These are phyloP conservation scores for Wickerhamomyces ciferrii DNA, from an alignment of 805 yeast species.

Conservation along the genomic window DNA sequence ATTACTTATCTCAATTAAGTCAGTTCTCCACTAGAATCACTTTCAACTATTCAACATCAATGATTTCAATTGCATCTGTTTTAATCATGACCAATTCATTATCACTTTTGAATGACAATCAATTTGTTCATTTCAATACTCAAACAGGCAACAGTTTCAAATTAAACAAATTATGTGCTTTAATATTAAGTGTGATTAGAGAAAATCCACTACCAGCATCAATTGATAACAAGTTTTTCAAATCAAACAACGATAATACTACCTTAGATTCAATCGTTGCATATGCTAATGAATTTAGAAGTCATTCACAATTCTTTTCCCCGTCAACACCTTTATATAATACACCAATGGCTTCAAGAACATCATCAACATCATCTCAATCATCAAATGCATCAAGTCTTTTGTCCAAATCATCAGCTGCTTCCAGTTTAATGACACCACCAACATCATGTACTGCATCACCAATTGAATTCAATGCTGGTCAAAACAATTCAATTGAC, in stretches of 20 bases:
- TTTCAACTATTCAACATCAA: conserved; percentile 39
- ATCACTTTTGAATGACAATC: conserved; percentile 22
- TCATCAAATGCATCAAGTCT: conserved; percentile 12
- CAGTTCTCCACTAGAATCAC: conserved; percentile 57
- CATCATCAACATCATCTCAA: conserved; percentile 18
- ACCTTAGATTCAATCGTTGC: conserved; percentile 8
- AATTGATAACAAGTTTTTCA: conserved; percentile 38
- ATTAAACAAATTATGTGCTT: conserved; percentile 16
- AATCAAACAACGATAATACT: conserved; percentile 19
- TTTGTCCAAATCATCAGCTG: conserved; percentile 10
- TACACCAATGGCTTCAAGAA: conserved; percentile 8
- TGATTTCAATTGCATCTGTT: conserved; percentile 48
- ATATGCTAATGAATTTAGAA: conserved; percentile 21
- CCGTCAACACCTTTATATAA: conserved; percentile 19
- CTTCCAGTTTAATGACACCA: conserved; percentile 4
- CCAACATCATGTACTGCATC: conserved; percentile 8
- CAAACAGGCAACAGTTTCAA: conserved; percentile 18
- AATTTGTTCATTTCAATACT: conserved; percentile 17
- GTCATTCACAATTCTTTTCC: conserved; percentile 1
- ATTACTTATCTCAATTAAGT: conserved; percentile 61
- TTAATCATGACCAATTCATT: conserved; percentile 40
- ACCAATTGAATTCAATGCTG: conserved; percentile 3
- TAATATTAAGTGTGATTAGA: conserved; percentile 13
- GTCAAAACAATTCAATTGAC: not conserved
- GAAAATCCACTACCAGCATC: conserved; percentile 31